Conservation (phyloP, 768 basidiomycete genomes). For the Phaeolepiota aurea region DNA sequence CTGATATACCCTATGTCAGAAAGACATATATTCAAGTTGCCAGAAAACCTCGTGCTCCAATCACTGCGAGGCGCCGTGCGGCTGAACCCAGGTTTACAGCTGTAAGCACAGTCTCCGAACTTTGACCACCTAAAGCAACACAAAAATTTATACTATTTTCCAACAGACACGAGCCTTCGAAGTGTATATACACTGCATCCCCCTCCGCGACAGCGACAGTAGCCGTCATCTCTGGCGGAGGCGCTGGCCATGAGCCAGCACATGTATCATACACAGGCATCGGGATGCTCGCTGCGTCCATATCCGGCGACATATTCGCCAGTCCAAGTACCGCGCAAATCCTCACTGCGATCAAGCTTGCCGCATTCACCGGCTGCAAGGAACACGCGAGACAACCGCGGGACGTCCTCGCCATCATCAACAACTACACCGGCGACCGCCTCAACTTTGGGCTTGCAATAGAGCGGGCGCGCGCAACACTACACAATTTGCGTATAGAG, state of each 20-base stretch:
- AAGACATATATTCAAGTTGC: constrained; percentile 32
- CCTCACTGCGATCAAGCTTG: constrained; percentile 36
- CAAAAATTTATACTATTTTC: neutral
- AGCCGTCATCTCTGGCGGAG: constrained; percentile 39
- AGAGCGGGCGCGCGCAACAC: constrained; percentile 35
- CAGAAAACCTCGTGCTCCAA: constrained; percentile 33
- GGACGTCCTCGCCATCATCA: constrained; percentile 31
- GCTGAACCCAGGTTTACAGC: constrained; percentile 27
- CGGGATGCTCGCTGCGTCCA: constrained; percentile 48
- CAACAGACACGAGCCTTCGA: constrained; percentile 25
- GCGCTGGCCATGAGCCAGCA: constrained; percentile 54
- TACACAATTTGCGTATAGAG: constrained; percentile 23
- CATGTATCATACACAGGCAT: constrained; percentile 47
- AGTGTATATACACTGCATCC: constrained; percentile 22
- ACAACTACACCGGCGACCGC: constrained; percentile 48
- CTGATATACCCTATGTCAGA: constrained; percentile 21
- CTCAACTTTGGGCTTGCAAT: constrained; percentile 53
- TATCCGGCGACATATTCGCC: constrained; percentile 58
- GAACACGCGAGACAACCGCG: constrained; percentile 2
- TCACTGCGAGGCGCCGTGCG: constrained; percentile 32
- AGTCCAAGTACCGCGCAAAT: constrained; percentile 56
- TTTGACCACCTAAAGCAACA: neutral
- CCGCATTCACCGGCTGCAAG: constrained; percentile 19
- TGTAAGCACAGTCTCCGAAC: constrained; percentile 19
- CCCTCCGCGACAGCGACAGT: constrained; percentile 17